phyloP scores from a whole-genome alignment of 768 basidiomycete species.

The Tubosaeta brunneosetosa region DNA sequence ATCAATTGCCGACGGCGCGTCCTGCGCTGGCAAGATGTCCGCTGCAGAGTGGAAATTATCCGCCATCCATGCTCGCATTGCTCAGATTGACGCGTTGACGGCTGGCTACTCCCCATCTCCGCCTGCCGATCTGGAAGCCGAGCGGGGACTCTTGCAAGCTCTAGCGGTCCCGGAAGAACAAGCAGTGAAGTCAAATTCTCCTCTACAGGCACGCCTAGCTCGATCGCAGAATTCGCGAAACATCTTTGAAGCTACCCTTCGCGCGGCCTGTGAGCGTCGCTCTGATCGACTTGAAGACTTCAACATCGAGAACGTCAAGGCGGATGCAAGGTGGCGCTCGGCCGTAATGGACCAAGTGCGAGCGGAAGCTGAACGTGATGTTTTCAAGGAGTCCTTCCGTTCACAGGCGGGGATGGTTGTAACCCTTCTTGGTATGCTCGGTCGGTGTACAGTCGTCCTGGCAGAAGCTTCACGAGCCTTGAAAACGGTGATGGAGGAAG shows the following conservation, averaged over 20 bases:
- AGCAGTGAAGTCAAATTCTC: conserved; percentile 53
- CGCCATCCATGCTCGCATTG: conserved; percentile 58
- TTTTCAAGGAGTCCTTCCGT: conserved; percentile 54
- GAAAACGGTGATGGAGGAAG: conserved; percentile 36
- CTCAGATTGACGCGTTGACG: conserved; percentile 46
- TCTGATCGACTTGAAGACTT: conserved; percentile 75
- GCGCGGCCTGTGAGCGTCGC: conserved; percentile 75
- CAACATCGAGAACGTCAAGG: conserved; percentile 63
- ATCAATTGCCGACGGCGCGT: conserved; percentile 72
- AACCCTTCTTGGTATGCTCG: conserved; percentile 73
- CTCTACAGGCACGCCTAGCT: conserved; percentile 53
- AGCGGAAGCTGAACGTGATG: conserved; percentile 61
- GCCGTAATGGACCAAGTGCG: conserved; percentile 68
- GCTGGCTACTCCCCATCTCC: conserved; percentile 30
- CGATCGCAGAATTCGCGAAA: conserved; percentile 70
- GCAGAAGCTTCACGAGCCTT: conserved; percentile 51
- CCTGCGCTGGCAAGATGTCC: conserved; percentile 63
- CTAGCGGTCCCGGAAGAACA: conserved; percentile 71
- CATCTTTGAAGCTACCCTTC: conserved; percentile 82
- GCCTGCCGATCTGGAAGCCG: conserved; percentile 63
- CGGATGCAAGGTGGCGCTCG: conserved; percentile 60
- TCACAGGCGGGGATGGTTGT: conserved; percentile 67
- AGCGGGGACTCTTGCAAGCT: conserved; percentile 62
- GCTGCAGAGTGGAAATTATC: conserved; percentile 67
- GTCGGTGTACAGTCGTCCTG: conserved; percentile 69